Percentiles rank a stretch among this genome's conserved stretches.
Evolutionary conservation across 2,329 filamentous ascomycete genomes (phyloP).

Genomic region (Oidium heveae): DNA sequence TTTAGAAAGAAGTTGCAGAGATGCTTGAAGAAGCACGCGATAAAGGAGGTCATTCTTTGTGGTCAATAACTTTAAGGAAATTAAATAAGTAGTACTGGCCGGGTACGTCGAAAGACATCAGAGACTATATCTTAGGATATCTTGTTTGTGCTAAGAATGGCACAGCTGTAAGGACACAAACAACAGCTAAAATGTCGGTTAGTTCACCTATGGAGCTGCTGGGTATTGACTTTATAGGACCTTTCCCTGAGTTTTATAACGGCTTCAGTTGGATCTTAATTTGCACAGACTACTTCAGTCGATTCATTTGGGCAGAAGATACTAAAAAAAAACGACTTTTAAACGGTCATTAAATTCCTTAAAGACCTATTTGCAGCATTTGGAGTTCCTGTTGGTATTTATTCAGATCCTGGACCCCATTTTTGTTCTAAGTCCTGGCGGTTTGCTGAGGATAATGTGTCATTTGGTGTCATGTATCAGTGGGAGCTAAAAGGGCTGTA

Average conservation of each 20-base stretch:
- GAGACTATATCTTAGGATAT: no score
- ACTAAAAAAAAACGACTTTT: not conserved
- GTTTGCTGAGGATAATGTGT: not conserved
- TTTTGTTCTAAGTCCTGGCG: not conserved
- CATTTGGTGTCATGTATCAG: not conserved
- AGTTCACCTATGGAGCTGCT: not conserved
- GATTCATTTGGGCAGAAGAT: not conserved
- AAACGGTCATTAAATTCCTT: not conserved
- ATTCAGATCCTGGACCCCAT: not conserved
- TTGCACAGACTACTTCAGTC: not conserved
- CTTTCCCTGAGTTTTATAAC: not conserved
- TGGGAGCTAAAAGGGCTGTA: not conserved
- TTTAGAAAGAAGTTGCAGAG: no score
- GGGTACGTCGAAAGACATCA: no score
- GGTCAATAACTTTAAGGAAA: no score
- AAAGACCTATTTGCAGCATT: not conserved
- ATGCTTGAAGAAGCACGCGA: no score
- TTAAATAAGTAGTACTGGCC: no score
- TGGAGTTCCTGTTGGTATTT: no score
- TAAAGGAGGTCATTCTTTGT: no score
- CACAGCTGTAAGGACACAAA: not conserved
- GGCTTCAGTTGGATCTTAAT: not conserved
- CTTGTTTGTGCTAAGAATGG: not conserved
- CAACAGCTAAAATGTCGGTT: not conserved
- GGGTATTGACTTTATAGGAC: no score